Percentiles rank a stretch among this genome's conserved stretches.
Conservation (phyloP, 202 grass and related monocot genomes). For the Hordeum pubiflorum region DNA sequence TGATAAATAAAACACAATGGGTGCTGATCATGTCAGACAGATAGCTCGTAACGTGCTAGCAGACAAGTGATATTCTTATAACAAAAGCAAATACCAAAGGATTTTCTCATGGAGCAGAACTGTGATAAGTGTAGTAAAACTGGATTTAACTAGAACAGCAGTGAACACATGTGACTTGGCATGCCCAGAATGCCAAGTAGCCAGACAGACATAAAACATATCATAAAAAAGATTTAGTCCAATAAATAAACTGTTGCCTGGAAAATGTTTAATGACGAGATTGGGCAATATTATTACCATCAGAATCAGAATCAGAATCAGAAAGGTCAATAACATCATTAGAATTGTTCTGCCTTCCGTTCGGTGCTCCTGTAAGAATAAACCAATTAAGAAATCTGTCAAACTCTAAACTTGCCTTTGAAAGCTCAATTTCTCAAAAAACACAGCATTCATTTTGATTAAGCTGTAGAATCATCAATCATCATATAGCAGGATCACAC, state of each 20-base stretch:
- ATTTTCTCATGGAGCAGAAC: neutral
- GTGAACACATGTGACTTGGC: neutral
- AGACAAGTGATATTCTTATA: neutral
- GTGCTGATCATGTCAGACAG: neutral
- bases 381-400: neutral
- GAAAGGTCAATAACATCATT: constrained; percentile 14
- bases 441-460: neutral
- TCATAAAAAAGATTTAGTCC: neutral
- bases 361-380: constrained; percentile 13
- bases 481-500: constrained; percentile 18
- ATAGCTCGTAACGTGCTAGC: neutral
- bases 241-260: neutral
- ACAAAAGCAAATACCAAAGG: neutral
- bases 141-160: neutral
- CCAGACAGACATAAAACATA: constrained; percentile 18
- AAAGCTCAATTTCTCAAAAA: constrained; percentile 15
- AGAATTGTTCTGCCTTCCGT: constrained; percentile 17
- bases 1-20: neutral
- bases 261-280: constrained; percentile 1
- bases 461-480: neutral
- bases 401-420: neutral
- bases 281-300: constrained; percentile 34
- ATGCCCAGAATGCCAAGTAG: neutral
- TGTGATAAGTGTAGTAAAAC: constrained; percentile 6
- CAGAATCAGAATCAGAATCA: constrained; percentile 40